These are phyloP conservation scores for Plantago major DNA, from an alignment of 257 asterid genomes.

Conservation along the genomic window DNA sequence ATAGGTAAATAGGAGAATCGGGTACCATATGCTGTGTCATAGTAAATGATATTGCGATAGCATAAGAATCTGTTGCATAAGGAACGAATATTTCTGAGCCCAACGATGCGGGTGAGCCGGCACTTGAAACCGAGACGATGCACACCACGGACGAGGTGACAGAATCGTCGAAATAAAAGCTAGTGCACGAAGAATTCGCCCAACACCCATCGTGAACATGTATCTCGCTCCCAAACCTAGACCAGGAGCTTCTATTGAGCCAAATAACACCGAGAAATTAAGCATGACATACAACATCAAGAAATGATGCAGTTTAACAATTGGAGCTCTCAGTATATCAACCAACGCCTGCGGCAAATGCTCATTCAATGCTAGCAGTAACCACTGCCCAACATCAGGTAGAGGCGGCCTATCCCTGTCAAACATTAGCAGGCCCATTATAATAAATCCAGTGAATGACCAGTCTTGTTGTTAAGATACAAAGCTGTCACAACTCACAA, in stretches of 20 bases:
- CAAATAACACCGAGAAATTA: slow-evolving; percentile 78
- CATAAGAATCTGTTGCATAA: slow-evolving; percentile 63
- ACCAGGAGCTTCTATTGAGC: slow-evolving; percentile 93
- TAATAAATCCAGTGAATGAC: slow-evolving; percentile 4
- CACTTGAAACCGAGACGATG: slow-evolving; percentile 69
- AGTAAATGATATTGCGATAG: slow-evolving; percentile 66
- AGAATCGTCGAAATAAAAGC: slow-evolving; percentile 85
- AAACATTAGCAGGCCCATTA: slow-evolving; percentile 29
- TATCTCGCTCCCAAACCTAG: slow-evolving; percentile 90
- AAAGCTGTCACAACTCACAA: too few relatives aligned
- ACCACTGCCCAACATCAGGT: slow-evolving; percentile 98
- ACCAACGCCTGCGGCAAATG: slow-evolving; percentile 62
- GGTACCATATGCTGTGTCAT: slow-evolving; percentile 77
- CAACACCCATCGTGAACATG: slow-evolving; percentile 96
- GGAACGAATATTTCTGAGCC: slow-evolving; percentile 89
- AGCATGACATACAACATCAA: slow-evolving; percentile 96
- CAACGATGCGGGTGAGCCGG: slow-evolving; percentile 79
- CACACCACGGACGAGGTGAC: slow-evolving; percentile 99
- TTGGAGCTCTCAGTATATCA: slow-evolving; percentile 71
- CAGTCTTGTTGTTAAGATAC: background rate
- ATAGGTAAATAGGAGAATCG: slow-evolving; percentile 5
- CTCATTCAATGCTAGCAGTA: slow-evolving; percentile 77
- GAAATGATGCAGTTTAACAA: slow-evolving; percentile 90
- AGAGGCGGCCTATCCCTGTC: slow-evolving; percentile 77
- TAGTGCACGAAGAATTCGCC: slow-evolving; percentile 83